phyloP scores from a whole-genome alignment of 2,329 filamentous ascomycete genomes.

The Annulohypoxylon truncatum region DNA sequence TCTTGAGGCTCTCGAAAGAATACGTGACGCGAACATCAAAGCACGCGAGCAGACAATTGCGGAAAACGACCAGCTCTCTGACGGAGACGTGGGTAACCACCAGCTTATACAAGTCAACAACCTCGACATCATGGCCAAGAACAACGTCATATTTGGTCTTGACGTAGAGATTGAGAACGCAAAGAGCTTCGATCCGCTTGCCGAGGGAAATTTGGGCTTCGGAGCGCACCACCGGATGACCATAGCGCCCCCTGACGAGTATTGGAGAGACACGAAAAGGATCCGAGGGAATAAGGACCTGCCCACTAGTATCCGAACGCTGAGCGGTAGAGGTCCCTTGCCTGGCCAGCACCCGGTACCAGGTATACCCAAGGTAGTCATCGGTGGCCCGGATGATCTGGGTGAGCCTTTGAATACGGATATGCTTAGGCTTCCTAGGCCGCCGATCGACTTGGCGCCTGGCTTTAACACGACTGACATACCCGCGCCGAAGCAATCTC shows the following conservation, averaged over 20 bases:
- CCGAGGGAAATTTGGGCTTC: not conserved
- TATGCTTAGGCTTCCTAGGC: not conserved
- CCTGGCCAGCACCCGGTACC: constrained; percentile 38
- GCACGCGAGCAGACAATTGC: not conserved
- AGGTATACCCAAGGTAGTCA: constrained; percentile 31
- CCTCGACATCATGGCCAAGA: constrained; percentile 40
- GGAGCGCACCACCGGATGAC: constrained; percentile 23
- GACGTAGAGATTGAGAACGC: constrained; percentile 36
- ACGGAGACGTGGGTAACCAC: constrained; percentile 36
- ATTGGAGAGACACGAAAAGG: constrained; percentile 20
- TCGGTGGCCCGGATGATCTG: constrained; percentile 33
- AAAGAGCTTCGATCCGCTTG: constrained; percentile 13
- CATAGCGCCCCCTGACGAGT: constrained; percentile 8
- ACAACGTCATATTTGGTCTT: constrained; percentile 39
- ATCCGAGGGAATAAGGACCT: constrained; percentile 17
- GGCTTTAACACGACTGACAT: not conserved
- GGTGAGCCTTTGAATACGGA: not conserved
- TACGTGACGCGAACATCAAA: constrained; percentile 4
- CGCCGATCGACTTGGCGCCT: not conserved
- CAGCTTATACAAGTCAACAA: constrained; percentile 39
- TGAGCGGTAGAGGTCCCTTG: constrained; percentile 30
- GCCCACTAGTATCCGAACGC: constrained; percentile 32
- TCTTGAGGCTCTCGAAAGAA: not conserved
- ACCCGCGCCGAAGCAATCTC: not conserved
- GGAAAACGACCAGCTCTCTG: constrained; percentile 34